Percentiles rank a stretch among this genome's conserved stretches.
Conservation (phyloP, 2,329 filamentous ascomycete species). For the Fusarium pilosicola region DNA sequence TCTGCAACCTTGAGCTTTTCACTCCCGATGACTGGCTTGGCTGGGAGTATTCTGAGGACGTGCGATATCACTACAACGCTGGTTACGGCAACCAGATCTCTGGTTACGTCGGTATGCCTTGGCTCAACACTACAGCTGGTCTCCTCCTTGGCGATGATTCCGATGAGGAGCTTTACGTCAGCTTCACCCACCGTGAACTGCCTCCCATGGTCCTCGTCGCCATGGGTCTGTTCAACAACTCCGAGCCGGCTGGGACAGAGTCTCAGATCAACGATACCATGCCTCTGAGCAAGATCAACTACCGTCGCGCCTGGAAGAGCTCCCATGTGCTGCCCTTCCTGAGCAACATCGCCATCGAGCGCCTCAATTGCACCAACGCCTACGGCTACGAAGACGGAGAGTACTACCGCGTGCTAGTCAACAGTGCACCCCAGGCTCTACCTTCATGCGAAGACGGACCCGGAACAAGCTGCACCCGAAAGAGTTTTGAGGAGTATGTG, state of each 20-base stretch:
- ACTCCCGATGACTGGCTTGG: slow-evolving; percentile 71
- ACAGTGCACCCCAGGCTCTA: slow-evolving; percentile 37
- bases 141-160: slow-evolving; percentile 55
- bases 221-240: slow-evolving; percentile 77
- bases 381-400: slow-evolving; percentile 55
- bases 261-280: slow-evolving; percentile 69
- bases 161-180: slow-evolving; percentile 69
- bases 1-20: slow-evolving; percentile 69
- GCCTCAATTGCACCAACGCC: slow-evolving; percentile 67
- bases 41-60: slow-evolving; percentile 72
- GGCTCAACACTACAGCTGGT: slow-evolving; percentile 70
- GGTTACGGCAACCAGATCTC: slow-evolving; percentile 70
- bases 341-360: slow-evolving; percentile 73
- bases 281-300: slow-evolving; percentile 70
- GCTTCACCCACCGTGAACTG: slow-evolving; percentile 75
- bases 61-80: slow-evolving; percentile 72
- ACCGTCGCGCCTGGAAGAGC: slow-evolving; percentile 70
- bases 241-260: slow-evolving; percentile 59
- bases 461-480: slow-evolving; percentile 33
- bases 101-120: slow-evolving; percentile 70
- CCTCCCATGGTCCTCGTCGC: slow-evolving; percentile 74
- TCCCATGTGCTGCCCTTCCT: slow-evolving; percentile 72
- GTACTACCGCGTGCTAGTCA: slow-evolving; percentile 39
- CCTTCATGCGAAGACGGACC: slow-evolving; percentile 33
- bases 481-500: slow-evolving; percentile 33